Evolutionary conservation across 2,329 filamentous ascomycete genomes (phyloP).

Genomic region (Plectosphaerella cucumerina): DNA sequence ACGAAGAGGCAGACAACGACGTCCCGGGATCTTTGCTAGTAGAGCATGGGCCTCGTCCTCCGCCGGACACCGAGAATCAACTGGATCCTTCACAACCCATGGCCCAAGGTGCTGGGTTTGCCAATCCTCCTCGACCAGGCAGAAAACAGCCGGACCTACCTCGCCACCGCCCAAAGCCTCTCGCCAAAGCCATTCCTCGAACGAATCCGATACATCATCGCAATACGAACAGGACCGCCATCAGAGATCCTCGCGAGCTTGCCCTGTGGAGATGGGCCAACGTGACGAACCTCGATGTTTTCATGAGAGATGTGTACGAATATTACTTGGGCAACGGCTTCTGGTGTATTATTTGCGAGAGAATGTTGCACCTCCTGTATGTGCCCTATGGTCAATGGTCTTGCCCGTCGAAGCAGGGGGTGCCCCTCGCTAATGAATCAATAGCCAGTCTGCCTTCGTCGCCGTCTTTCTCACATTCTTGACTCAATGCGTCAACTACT

Average conservation of each 20-base stretch:
- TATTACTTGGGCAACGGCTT: constrained; percentile 83
- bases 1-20: constrained; percentile 54
- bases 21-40: constrained; percentile 61
- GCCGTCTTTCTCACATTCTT: constrained; percentile 80
- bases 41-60: constrained; percentile 32
- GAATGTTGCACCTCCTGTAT: constrained; percentile 68
- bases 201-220: no score
- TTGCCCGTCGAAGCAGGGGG: no score
- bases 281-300: constrained; percentile 82
- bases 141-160: constrained; percentile 6
- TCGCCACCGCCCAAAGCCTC: no score
- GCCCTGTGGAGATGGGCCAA: constrained; percentile 94
- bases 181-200: no score
- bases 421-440: constrained; percentile 10
- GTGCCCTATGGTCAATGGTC: constrained; percentile 23
- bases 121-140: constrained; percentile 10
- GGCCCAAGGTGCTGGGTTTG: constrained; percentile 5
- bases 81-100: constrained; percentile 17
- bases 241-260: no score
- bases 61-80: constrained; percentile 2
- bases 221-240: no score
- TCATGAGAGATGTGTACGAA: constrained; percentile 78
- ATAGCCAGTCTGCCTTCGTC: constrained; percentile 75
- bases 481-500: constrained; percentile 81
- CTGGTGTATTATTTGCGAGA: constrained; percentile 75